Conservation (phyloP, 305 asterid species). For the Nicotiana rustica region DNA sequence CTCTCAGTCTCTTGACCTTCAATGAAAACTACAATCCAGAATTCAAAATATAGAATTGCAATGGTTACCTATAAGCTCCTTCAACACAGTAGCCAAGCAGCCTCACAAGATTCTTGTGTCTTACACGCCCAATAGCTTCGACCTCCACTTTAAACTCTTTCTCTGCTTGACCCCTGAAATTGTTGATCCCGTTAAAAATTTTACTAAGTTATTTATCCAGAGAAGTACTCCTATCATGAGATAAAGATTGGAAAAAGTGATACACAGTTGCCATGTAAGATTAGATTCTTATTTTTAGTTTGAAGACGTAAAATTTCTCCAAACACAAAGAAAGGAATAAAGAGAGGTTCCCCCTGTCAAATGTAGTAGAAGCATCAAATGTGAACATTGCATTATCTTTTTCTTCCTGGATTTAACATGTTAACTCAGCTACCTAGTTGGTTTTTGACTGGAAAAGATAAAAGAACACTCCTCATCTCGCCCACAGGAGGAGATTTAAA, state of each 20-base stretch:
- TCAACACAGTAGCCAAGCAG: conserved; percentile 80
- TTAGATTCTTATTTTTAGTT: not conserved
- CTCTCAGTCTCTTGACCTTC: conserved; percentile 33
- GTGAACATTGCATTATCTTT: not conserved
- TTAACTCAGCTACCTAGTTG: conserved; percentile 9
- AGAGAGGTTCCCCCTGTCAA: not conserved
- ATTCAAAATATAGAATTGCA: conserved; percentile 30
- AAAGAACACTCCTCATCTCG: not conserved
- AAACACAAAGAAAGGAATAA: not conserved
- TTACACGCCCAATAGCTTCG: conserved; percentile 74
- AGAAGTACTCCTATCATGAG: conserved; percentile 8
- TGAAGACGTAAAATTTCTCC: not conserved
- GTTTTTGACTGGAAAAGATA: not conserved
- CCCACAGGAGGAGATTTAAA: conserved; percentile 4
- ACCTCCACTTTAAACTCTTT: conserved; percentile 84
- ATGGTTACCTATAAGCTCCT: conserved; percentile 73
- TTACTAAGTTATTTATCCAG: conserved; percentile 19
- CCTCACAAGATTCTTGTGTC: conserved; percentile 83
- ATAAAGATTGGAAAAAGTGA: conserved; percentile 7
- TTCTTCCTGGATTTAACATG: conserved; percentile 6
- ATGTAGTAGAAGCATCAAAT: not conserved
- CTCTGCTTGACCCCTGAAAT: conserved; percentile 77
- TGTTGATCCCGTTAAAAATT: not conserved
- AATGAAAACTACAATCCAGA: conserved; percentile 28
- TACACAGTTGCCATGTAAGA: not conserved